phyloP scores from a whole-genome alignment of 768 basidiomycete genomes.

The Lentinula edodes region DNA sequence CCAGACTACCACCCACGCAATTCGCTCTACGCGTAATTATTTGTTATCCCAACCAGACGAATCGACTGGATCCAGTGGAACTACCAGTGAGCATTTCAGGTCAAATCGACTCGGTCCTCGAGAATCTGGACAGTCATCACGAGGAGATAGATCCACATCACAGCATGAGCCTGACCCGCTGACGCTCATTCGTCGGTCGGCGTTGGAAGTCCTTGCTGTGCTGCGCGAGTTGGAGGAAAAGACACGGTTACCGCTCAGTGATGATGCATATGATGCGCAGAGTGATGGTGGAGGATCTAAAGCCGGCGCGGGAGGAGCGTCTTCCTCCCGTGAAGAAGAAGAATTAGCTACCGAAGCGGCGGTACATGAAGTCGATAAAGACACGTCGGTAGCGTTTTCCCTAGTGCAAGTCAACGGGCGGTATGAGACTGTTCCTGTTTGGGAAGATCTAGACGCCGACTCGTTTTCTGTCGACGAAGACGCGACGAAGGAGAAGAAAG shows the following conservation, averaged over 20 bases:
- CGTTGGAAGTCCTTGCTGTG: constrained; percentile 77
- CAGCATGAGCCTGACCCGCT: constrained; percentile 43
- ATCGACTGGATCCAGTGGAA: constrained; percentile 38
- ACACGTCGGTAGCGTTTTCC: constrained; percentile 63
- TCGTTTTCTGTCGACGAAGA: constrained; percentile 34
- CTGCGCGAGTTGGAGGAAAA: constrained; percentile 79
- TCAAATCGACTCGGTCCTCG: constrained; percentile 35
- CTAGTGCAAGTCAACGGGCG: constrained; percentile 65
- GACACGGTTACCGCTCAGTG: constrained; percentile 67
- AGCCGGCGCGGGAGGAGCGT: constrained; percentile 24
- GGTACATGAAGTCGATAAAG: constrained; percentile 41
- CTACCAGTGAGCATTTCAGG: constrained; percentile 53
- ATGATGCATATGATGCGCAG: constrained; percentile 80
- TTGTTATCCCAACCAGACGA: constrained; percentile 79
- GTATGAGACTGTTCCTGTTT: constrained; percentile 64
- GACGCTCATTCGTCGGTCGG: constrained; percentile 65
- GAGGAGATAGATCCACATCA: constrained; percentile 6
- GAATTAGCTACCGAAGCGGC: constrained; percentile 16
- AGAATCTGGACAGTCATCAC: constrained; percentile 13
- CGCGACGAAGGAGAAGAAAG: constrained; percentile 53
- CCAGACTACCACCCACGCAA: constrained; percentile 73
- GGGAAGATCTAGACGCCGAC: constrained; percentile 65
- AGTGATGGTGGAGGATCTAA: constrained; percentile 54
- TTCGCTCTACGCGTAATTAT: constrained; percentile 82
- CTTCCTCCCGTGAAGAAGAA: constrained; percentile 31